Evolutionary conservation across 2,329 filamentous ascomycete species (phyloP), one percentile per base, ranked within the genome.

Genomic region (Fusarium fujikuroi): DNA sequence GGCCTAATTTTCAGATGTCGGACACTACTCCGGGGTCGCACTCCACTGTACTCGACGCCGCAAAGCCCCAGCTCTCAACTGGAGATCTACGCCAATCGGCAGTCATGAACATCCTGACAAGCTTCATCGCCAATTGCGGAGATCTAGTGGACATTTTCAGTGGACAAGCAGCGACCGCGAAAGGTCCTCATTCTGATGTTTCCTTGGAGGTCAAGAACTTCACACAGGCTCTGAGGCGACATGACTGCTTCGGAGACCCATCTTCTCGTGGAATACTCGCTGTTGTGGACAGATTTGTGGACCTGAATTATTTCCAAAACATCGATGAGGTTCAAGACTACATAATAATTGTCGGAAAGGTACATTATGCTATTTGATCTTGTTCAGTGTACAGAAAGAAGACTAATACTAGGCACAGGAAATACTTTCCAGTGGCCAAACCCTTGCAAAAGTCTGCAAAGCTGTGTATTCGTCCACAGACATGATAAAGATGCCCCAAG

Each of bases 41-140:
- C 49, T 12, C 49, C 50, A 37, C 50, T 28, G 2, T 28, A n/a
- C 1, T 2, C 21, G 9, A 21, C 14, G 0, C 2, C 1, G 23
- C 23, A n/a, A 19, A 1, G 7, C 32, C 0, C 7, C 23, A 25
- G 0, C 4, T 12, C 0, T 0, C 18, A n/a, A 0, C 12, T 3
- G 5, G 1, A 0, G 14, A 37, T 21, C 5, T 39, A 0, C 32
- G 50, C 23, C 32, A 28, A 16, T 39, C 50, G 19, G 19, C 34
- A 53, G 23, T n/a, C 23, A 37, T 37, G 7, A 53, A 1, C 34
- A 53, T 39, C 50, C 19, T 53, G 34, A 53, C 9, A 16, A 21
- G 10, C n/a, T 53, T 53, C 34, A 15, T 37, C 9, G 2, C 18
- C 7, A n/a, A 53, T 28, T 28, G 34, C 3, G 14, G 23, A 16